Conservation (phyloP, 1,139 yeast genomes). For the Kazachstania sp. region DNA sequence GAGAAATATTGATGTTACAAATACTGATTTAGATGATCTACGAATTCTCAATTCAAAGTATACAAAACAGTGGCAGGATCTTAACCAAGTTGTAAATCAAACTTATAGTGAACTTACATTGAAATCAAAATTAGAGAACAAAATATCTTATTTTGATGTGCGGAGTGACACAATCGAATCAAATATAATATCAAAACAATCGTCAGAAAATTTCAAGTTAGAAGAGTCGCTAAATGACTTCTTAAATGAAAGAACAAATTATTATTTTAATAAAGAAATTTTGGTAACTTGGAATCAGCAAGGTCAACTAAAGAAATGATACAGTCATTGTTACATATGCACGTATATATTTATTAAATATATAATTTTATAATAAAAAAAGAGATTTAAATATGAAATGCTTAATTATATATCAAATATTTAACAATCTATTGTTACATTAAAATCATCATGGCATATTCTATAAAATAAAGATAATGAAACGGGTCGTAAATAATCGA, state of each 20-base stretch:
- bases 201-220: constrained; percentile 9
- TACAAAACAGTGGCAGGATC: constrained; percentile 23
- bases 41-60: constrained; percentile 21
- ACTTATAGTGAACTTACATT: constrained; percentile 21
- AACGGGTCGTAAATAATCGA: too few relatives aligned
- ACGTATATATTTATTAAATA: neutral
- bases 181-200: neutral
- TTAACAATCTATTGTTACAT: too few relatives aligned
- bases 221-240: constrained; percentile 18
- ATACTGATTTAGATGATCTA: constrained; percentile 13
- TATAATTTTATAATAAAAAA: neutral
- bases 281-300: constrained; percentile 26
- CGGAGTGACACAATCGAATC: constrained; percentile 13
- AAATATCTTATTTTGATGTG: constrained; percentile 15
- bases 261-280: constrained; percentile 22
- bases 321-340: neutral
- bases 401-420: neutral
- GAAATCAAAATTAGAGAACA: constrained; percentile 13
- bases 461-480: too few relatives aligned
- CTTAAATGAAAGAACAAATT: constrained; percentile 16
- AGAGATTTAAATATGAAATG: neutral
- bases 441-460: too few relatives aligned
- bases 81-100: constrained; percentile 12
- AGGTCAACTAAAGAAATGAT: constrained; percentile 14
- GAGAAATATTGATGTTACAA: constrained; percentile 9